These are phyloP conservation scores for Aspergillus novoparasiticus DNA, from an alignment of 2,329 filamentous ascomycete species.

Conservation along the genomic window DNA sequence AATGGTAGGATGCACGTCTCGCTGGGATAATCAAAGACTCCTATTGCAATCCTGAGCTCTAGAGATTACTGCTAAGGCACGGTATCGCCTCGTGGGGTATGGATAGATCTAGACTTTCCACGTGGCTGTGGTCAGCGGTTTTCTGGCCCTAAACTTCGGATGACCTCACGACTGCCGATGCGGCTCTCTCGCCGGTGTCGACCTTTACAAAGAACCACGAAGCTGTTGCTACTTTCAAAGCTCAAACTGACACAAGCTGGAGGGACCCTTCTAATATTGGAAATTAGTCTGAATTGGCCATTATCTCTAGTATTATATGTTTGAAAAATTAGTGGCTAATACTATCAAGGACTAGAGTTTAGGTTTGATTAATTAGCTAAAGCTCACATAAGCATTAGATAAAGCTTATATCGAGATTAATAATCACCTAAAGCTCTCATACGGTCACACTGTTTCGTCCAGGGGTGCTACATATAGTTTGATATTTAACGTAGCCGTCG, in stretches of 20 bases:
- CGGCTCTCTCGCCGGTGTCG: neutral
- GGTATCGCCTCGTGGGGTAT: neutral
- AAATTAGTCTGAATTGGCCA: neutral
- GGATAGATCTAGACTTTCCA: neutral
- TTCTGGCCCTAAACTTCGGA: neutral
- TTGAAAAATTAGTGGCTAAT: neutral
- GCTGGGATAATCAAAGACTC: neutral
- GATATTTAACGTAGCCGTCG: too few relatives aligned
- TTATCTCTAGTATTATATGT: neutral
- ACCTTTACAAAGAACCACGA: neutral
- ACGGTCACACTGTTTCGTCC: too few relatives aligned
- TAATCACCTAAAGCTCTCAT: too few relatives aligned
- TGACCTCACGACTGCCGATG: neutral
- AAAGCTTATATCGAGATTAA: neutral
- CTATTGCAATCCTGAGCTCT: neutral
- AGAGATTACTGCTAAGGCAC: too few relatives aligned
- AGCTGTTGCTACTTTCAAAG: neutral
- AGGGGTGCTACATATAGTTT: too few relatives aligned
- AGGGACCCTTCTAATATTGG: neutral
- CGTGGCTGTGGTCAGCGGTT: neutral
- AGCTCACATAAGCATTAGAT: neutral
- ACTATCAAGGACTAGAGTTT: neutral
- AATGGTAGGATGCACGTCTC: neutral
- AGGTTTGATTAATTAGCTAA: neutral
- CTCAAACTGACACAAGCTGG: neutral